phyloP scores from a whole-genome alignment of 2,329 filamentous ascomycete genomes.

The Sarocladiaceae sp. region DNA sequence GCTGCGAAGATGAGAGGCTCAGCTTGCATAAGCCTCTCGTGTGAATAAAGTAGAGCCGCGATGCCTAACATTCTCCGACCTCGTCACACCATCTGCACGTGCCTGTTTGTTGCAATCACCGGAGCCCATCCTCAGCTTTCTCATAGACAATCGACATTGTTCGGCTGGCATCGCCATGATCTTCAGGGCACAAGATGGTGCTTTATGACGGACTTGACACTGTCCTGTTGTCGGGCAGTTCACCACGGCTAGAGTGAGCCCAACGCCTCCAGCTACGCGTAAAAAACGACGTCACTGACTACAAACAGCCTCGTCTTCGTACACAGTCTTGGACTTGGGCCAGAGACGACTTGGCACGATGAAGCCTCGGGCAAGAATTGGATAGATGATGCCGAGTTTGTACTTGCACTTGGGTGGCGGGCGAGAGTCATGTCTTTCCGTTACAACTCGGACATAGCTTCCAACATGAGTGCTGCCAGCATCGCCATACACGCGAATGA shows the following conservation, averaged over 20 bases:
- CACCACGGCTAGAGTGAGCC: conserved; percentile 2
- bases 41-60: background rate
- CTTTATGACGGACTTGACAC: conserved; percentile 3
- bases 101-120: no score
- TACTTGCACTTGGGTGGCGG: background rate
- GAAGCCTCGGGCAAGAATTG: background rate
- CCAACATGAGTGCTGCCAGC: conserved; percentile 4
- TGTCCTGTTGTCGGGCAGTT: background rate
- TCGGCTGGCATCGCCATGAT: background rate
- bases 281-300: background rate
- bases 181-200: background rate
- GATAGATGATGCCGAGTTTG: background rate
- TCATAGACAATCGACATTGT: no score
- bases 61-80: no score
- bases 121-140: no score
- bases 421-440: conserved; percentile 4
- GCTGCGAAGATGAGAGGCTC: background rate
- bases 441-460: conserved; percentile 6
- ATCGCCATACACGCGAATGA: conserved; percentile 1
- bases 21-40: background rate
- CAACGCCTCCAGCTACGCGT: background rate
- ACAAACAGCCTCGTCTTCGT: background rate
- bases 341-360: conserved; percentile 6
- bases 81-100: no score
- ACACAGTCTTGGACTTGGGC: background rate